These are phyloP conservation scores for Sporothrix dimorphospora DNA, from an alignment of 2,329 filamentous ascomycete genomes.

Conservation along the genomic window DNA sequence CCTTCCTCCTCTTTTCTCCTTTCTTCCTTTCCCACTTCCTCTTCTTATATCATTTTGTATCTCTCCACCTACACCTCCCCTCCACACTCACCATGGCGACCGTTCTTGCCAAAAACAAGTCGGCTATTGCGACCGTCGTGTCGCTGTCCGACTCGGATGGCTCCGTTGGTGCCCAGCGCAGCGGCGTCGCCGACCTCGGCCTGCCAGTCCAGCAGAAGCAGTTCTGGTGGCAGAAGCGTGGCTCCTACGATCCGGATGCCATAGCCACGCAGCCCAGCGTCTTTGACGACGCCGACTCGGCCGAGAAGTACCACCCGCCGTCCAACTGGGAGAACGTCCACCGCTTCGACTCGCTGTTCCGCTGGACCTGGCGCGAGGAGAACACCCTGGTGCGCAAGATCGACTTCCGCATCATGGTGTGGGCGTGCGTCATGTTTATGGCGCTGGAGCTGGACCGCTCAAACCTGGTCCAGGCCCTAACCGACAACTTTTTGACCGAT, in stretches of 20 bases:
- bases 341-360: conserved; percentile 51
- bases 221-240: conserved; percentile 42
- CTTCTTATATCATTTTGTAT: background rate
- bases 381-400: conserved; percentile 51
- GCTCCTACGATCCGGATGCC: conserved; percentile 39
- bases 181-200: conserved; percentile 38
- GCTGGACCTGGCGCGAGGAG: conserved; percentile 50
- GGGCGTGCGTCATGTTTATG: conserved; percentile 54
- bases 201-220: conserved; percentile 37
- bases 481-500: conserved; percentile 52
- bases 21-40: background rate
- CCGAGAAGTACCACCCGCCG: conserved; percentile 43
- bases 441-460: conserved; percentile 54
- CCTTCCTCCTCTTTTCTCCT: background rate
- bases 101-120: conserved; percentile 34
- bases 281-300: conserved; percentile 45
- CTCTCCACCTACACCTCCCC: background rate
- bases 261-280: conserved; percentile 45
- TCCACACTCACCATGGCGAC: conserved; percentile 35
- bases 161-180: background rate
- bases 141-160: conserved; percentile 30
- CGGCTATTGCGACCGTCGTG: background rate
- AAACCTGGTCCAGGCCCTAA: conserved; percentile 52
- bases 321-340: conserved; percentile 47
- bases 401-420: conserved; percentile 48